Conservation (phyloP, 495 filamentous ascomycete genomes). For the Tetracladium marchalianum region DNA sequence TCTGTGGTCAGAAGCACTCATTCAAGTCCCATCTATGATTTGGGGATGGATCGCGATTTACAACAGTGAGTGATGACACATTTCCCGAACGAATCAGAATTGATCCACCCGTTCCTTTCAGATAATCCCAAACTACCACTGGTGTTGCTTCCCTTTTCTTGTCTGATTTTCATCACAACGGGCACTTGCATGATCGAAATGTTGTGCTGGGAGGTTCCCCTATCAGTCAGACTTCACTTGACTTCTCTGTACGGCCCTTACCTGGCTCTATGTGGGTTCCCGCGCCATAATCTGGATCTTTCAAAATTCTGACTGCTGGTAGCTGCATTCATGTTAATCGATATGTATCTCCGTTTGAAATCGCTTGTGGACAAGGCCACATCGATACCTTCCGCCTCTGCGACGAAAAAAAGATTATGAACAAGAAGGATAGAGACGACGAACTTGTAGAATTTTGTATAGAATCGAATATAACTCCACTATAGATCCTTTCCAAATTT, state of each 20-base stretch:
- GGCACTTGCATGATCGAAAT: constrained; percentile 51
- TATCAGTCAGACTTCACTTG: constrained; percentile 9
- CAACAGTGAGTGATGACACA: too few relatives aligned
- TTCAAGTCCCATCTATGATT: constrained; percentile 57
- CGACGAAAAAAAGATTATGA: too few relatives aligned
- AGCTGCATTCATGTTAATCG: constrained; percentile 9
- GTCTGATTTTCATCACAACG: constrained; percentile 65
- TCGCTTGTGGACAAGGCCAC: too few relatives aligned
- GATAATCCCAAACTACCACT: constrained; percentile 26
- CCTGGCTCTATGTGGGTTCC: constrained; percentile 11
- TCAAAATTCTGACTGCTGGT: too few relatives aligned
- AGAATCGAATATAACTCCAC: too few relatives aligned
- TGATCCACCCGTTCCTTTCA: neutral
- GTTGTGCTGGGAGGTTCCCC: constrained; percentile 19
- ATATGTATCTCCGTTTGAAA: constrained; percentile 13
- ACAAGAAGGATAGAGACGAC: too few relatives aligned
- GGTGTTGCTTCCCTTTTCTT: constrained; percentile 56
- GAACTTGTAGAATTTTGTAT: too few relatives aligned
- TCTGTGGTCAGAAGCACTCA: constrained; percentile 56
- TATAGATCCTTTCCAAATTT: too few relatives aligned
- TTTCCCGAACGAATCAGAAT: too few relatives aligned
- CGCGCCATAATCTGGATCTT: neutral
- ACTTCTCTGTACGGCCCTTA: constrained; percentile 16
- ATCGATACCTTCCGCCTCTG: too few relatives aligned
- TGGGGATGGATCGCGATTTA: constrained; percentile 33